Percentiles rank a stretch among this genome's conserved stretches.
These are phyloP conservation scores for Cupressus sempervirens DNA, from an alignment of 75 land plant genomes.

Conservation along the genomic window DNA sequence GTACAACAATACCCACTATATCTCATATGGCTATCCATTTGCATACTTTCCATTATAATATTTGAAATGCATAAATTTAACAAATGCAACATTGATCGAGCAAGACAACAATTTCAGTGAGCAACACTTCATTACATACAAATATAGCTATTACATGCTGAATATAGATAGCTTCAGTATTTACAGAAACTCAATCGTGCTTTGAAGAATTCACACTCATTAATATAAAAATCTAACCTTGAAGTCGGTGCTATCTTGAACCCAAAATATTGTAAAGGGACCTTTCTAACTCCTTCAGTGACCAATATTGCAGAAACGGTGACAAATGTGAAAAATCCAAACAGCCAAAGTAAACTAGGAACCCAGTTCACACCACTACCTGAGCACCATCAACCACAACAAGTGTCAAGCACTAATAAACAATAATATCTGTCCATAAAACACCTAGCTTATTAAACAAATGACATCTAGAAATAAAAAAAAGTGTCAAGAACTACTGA, in stretches of 20 bases:
- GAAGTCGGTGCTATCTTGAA: slow-evolving; percentile 79
- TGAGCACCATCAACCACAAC: slow-evolving; percentile 30
- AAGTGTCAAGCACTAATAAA: neutral
- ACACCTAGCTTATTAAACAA: neutral
- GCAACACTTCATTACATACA: too few relatives aligned
- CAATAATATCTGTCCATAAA: neutral
- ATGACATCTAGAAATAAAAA: too few relatives aligned
- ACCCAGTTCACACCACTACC: slow-evolving; percentile 57
- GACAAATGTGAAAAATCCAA: slow-evolving; percentile 65
- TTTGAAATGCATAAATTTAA: too few relatives aligned
- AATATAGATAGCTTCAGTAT: too few relatives aligned
- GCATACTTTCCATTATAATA: too few relatives aligned
- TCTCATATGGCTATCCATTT: too few relatives aligned
- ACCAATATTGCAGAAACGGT: slow-evolving; percentile 94
- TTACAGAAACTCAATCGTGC: neutral
- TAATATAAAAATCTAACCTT: slow-evolving; percentile 32
- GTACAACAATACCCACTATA: too few relatives aligned
- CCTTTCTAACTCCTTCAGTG: slow-evolving; percentile 88
- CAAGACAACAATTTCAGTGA: too few relatives aligned
- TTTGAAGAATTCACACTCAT: neutral
- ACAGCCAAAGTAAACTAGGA: slow-evolving; percentile 52
- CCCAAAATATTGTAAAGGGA: slow-evolving; percentile 85
- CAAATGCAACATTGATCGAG: too few relatives aligned
- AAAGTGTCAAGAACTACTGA: too few relatives aligned
- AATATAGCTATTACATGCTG: too few relatives aligned